phyloP scores from a whole-genome alignment of 495 filamentous ascomycete species.

The Penicillium dipodomyicola region DNA sequence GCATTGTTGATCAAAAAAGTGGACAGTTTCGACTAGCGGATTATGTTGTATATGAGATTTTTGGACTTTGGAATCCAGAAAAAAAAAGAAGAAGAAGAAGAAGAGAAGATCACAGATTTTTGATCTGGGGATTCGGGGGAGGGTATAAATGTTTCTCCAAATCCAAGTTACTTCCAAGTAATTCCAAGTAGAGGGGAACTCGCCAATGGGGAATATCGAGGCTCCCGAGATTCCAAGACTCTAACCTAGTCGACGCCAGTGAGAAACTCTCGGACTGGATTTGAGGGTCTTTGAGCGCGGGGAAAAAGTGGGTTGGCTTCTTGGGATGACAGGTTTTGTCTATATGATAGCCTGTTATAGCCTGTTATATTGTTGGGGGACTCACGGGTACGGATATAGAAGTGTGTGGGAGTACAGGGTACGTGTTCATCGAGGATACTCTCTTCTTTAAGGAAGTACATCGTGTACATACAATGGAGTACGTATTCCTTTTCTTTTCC shows the following conservation, averaged over 20 bases:
- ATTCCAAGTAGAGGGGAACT: neutral
- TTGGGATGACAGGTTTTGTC: neutral
- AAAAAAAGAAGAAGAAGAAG: too few relatives aligned
- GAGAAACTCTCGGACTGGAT: conserved; percentile 10
- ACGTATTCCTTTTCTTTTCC: neutral
- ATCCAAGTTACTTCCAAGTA: neutral
- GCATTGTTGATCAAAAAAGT: conserved; percentile 25
- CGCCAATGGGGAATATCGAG: neutral
- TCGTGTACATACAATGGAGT: neutral
- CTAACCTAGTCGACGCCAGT: neutral
- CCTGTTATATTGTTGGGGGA: neutral
- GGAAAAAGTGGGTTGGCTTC: conserved; percentile 29
- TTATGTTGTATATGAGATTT: neutral
- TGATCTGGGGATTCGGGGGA: neutral
- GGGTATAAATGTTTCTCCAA: conserved; percentile 1
- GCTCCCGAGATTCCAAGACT: neutral
- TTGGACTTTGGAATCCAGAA: neutral
- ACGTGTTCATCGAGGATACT: neutral
- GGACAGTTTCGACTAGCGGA: conserved; percentile 1
- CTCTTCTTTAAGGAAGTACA: conserved; percentile 1
- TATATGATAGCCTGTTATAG: neutral
- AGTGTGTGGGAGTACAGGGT: too few relatives aligned
- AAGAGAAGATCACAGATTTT: neutral
- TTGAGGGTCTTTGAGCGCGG: conserved; percentile 15
- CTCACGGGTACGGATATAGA: neutral